Base-by-base conservation (phyloP, 163 green algal species). In the Scenedesmus sp. region DNA sequence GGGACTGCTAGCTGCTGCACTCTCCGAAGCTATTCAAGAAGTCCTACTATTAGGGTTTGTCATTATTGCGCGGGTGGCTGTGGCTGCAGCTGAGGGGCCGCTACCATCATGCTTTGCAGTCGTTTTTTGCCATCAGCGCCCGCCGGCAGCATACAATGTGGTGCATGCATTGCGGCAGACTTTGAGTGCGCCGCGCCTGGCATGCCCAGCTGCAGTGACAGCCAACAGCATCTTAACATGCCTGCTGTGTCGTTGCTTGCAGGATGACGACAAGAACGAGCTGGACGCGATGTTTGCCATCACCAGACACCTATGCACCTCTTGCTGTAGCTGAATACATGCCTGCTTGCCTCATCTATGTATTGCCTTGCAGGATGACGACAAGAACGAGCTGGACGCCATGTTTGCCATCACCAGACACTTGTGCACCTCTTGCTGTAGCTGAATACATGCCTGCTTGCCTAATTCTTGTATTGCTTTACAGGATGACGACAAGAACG, bases 121-220 rank as follows among this genome's bases (percentile, higher is more conserved):
- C 90, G 66, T 90, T 92, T 82, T 92, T 92, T 57, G 34, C 34
- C n/a, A n/a, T n/a, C n/a, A n/a, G n/a, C n/a, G n/a, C n/a, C n/a
- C n/a, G n/a, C n/a, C n/a, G n/a, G n/a, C n/a, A n/a, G n/a, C n/a
- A n/a, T n/a, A n/a, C n/a, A n/a, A n/a, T n/a, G n/a, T n/a, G n/a
- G n/a, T n/a, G n/a, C n/a, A n/a, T n/a, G n/a, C n/a, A n/a, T n/a
- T n/a, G n/a, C n/a, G n/a, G n/a, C n/a, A n/a, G n/a, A n/a, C n/a
- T n/a, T n/a, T n/a, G n/a, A n/a, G n/a, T n/a, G n/a, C n/a, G n/a
- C n/a, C n/a, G n/a, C n/a, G n/a, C n/a, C n/a, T n/a, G n/a, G n/a
- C n/a, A n/a, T n/a, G n/a, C n/a, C n/a, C n/a, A n/a, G n/a, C n/a
- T n/a, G n/a, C n/a, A n/a, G n/a, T n/a, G n/a, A n/a, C n/a, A n/a